Base-by-base conservation (phyloP, 2,329 filamentous ascomycete genomes). In the Talaromyces sp. region DNA sequence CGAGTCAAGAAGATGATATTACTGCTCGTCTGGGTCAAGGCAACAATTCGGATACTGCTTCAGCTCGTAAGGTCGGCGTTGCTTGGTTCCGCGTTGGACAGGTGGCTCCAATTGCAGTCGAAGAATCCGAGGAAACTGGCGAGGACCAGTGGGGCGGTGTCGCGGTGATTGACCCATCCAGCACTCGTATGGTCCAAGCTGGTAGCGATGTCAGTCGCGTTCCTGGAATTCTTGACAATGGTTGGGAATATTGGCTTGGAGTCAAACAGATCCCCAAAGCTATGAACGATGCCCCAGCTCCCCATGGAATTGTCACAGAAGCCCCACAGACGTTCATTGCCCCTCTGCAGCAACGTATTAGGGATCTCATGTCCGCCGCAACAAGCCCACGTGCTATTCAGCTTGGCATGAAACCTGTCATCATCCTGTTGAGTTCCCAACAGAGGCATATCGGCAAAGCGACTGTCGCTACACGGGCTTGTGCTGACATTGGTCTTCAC, bases 61-160 rank as follows among this genome's bases (percentile, higher is more conserved):
- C 58, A 20, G 58, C 77, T 75, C 61, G 84, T 82, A 71, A 83
- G 79, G 64, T 74, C 29, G 73, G 73, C 27, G 89, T 96, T 17
- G 92, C 90, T 7, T 99, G 94, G 94, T 97, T 97, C 78, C 90
- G 87, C 59, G 88, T 99, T 36, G 88, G 88, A 35, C 88, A 90
- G 54, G 86, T 95, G 30, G 74, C 76, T 41, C 74, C 77, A 8
- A 70, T 73, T n/a, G 63, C 69, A 7, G 62, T 73, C 10, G 72
- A 75, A 67, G 62, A 86, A 77, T 62, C 79, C 66, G 82, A 85
- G 30, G 83, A 83, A 13, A 78, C 83, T 2, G 81, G 82, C 3
- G 83, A 86, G 44, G 86, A 89, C 47, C 77, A 86, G 8, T 99
- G 94, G 94, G 91, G 90, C 33, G 89, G 89, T 1, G 86, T 93